phyloP scores from a whole-genome alignment of 306 rosid genomes.

The Acacia acuminata region DNA sequence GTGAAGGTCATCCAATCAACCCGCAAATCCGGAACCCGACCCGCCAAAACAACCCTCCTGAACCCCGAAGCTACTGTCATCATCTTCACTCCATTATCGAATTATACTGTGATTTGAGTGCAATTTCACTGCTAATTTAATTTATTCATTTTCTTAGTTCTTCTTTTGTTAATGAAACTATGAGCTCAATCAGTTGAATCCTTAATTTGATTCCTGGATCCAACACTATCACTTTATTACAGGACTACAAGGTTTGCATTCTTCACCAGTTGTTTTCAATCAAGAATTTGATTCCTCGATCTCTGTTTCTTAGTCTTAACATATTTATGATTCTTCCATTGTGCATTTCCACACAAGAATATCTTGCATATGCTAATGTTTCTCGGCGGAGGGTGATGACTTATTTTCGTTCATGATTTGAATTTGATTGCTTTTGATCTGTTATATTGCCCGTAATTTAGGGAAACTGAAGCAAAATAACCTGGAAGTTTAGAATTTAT shows the following conservation, averaged over 20 bases:
- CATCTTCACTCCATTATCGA: constrained; percentile 5
- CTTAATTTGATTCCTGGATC: constrained; percentile 48
- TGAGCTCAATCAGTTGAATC: constrained; percentile 34
- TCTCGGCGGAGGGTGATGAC: not conserved
- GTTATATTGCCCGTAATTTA: not conserved
- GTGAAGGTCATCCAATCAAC: constrained; percentile 15
- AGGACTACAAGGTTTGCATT: constrained; percentile 24
- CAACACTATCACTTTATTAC: constrained; percentile 15
- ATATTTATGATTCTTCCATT: constrained; percentile 19
- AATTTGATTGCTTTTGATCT: constrained; percentile 14
- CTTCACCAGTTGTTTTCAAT: not conserved
- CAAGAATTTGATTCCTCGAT: constrained; percentile 20
- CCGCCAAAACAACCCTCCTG: not conserved
- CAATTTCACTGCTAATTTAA: not conserved
- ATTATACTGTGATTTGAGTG: not conserved
- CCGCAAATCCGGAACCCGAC: constrained; percentile 19
- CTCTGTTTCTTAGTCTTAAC: not conserved
- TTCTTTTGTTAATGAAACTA: constrained; percentile 21
- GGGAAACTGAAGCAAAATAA: constrained; percentile 26
- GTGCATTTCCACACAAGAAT: not conserved
- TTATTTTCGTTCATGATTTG: not conserved
- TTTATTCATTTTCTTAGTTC: not conserved
- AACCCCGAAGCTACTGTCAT: not conserved
- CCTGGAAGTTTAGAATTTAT: constrained; percentile 10
- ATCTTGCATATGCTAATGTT: not conserved